Evolutionary conservation across 768 basidiomycete genomes (phyloP).

Genomic region (Trametes cingulata): DNA sequence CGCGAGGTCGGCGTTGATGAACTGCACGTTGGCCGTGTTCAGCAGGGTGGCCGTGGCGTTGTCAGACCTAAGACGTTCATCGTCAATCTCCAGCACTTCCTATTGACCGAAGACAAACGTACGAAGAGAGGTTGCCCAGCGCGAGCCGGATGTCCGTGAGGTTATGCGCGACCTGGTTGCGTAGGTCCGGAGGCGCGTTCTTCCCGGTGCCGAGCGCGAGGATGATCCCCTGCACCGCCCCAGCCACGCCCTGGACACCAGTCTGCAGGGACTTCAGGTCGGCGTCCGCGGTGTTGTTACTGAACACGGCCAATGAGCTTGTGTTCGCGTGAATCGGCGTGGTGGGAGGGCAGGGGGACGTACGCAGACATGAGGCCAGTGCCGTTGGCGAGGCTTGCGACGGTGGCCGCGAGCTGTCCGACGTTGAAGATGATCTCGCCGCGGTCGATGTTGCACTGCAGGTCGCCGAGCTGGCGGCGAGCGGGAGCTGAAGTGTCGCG

Average conservation of each 20-base stretch:
- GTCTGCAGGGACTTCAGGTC: not conserved
- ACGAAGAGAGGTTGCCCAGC: conserved; percentile 9
- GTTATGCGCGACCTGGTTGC: conserved; percentile 22
- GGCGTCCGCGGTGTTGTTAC: conserved; percentile 1
- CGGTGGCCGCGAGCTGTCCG: conserved; percentile 17
- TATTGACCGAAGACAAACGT: not conserved
- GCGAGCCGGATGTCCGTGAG: conserved; percentile 6
- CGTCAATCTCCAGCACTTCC: not conserved
- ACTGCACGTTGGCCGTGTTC: conserved; percentile 9
- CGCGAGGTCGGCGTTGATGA: conserved; percentile 17
- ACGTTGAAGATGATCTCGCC: conserved; percentile 31
- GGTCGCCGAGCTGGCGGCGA: conserved; percentile 33
- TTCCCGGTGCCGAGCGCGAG: conserved; percentile 24
- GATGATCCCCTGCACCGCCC: conserved; percentile 20
- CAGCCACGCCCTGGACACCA: conserved; percentile 4
- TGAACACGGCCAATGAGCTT: not conserved
- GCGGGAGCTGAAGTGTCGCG: not conserved
- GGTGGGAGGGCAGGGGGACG: not conserved
- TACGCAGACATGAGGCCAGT: conserved; percentile 12
- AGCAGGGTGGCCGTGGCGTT: conserved; percentile 7
- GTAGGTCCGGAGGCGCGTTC: conserved; percentile 19
- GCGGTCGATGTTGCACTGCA: conserved; percentile 36
- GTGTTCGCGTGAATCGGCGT: not conserved
- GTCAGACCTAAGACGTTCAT: conserved; percentile 9
- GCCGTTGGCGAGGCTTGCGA: conserved; percentile 23